Evolutionary conservation across 2,329 filamentous ascomycete genomes (phyloP).

Genomic region (Fusarium nisikadoi): DNA sequence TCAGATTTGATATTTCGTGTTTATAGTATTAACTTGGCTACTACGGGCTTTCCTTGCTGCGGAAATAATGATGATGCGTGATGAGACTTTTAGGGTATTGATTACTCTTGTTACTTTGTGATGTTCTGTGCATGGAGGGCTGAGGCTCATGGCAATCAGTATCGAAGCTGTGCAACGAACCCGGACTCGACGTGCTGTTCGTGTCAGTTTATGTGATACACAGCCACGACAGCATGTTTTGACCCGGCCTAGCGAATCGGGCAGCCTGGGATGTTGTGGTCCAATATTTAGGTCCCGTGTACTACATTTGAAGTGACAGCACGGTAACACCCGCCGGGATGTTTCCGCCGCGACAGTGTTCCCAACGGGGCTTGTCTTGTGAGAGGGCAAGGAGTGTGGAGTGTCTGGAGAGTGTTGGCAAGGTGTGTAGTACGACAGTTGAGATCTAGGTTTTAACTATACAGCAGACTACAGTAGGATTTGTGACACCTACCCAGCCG

Average conservation of each 20-base stretch:
- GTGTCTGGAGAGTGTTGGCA: neutral
- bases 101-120: neutral
- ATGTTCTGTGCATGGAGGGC: neutral
- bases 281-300: neutral
- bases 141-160: neutral
- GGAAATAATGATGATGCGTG: conserved; percentile 23
- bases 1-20: neutral
- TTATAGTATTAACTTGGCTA: neutral
- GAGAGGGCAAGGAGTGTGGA: conserved; percentile 12
- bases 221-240: conserved; percentile 19
- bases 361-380: conserved; percentile 13
- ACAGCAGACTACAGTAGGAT: neutral
- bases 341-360: conserved; percentile 18
- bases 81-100: neutral
- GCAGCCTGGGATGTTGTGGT: conserved; percentile 3
- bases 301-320: neutral
- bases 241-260: conserved; percentile 26
- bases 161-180: conserved; percentile 3
- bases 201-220: neutral
- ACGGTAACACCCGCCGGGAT: conserved; percentile 27
- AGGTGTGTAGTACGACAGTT: conserved; percentile 15
- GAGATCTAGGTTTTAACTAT: neutral
- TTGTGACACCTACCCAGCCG: neutral
- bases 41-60: conserved; percentile 12
- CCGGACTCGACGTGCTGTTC: neutral